Evolutionary conservation across 2,329 filamentous ascomycete species (phyloP).

Genomic region (Lachnellula subtilissima): DNA sequence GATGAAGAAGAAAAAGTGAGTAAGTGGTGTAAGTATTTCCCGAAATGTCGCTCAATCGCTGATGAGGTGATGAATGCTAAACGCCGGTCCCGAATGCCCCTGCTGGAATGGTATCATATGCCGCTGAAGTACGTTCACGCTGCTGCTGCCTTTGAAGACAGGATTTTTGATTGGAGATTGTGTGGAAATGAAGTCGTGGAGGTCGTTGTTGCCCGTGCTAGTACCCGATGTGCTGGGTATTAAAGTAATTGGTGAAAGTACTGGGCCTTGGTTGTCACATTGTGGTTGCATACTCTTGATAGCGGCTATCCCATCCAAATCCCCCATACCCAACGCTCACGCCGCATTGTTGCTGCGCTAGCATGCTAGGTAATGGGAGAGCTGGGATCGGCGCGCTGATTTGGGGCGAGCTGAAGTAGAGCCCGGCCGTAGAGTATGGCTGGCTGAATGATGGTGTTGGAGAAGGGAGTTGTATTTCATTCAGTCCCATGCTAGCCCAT

Average conservation of each 20-base stretch:
- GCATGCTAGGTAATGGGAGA: constrained; percentile 80
- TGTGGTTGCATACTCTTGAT: constrained; percentile 78
- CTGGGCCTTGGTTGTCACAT: constrained; percentile 66
- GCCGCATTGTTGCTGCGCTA: constrained; percentile 77
- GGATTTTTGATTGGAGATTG: constrained; percentile 6
- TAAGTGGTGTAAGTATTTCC: constrained; percentile 21
- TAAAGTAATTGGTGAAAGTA: constrained; percentile 41
- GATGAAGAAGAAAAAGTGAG: constrained; percentile 17
- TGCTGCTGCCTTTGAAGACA: constrained; percentile 10
- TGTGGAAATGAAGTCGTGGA: constrained; percentile 12
- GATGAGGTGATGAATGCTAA: constrained; percentile 26
- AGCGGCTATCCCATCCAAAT: constrained; percentile 76
- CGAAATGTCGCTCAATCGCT: constrained; percentile 30
- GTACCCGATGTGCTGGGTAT: constrained; percentile 42
- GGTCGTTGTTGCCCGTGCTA: constrained; percentile 28
- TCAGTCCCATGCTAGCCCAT: constrained; percentile 75
- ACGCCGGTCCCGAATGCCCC: constrained; percentile 24
- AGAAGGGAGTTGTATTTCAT: constrained; percentile 69
- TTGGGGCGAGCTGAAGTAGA: constrained; percentile 77
- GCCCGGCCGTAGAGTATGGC: constrained; percentile 66
- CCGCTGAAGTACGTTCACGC: constrained; percentile 28
- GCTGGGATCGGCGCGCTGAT: constrained; percentile 69
- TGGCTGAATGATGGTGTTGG: constrained; percentile 77
- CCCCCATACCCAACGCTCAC: constrained; percentile 69
- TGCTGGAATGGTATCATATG: constrained; percentile 27